Percentiles rank a stretch among this genome's conserved stretches.
Evolutionary conservation across 441 rosid genomes (phyloP).

Genomic region (Populus hybrid): DNA sequence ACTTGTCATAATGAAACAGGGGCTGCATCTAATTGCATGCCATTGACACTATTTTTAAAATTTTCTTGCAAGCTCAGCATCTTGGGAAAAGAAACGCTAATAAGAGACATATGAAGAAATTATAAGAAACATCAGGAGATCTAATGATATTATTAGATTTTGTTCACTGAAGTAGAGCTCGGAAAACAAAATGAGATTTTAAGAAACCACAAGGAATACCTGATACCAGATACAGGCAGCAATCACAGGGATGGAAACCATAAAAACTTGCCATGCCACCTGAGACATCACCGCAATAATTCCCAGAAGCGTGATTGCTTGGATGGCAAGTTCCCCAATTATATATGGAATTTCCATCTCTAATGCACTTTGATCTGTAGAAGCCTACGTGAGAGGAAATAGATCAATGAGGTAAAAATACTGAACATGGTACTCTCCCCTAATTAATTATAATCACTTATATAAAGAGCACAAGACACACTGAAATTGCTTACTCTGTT

Average conservation of each 20-base stretch:
- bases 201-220: conserved; percentile 39
- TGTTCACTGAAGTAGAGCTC: neutral
- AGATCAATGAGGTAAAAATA: no score
- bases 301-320: conserved; percentile 61
- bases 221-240: conserved; percentile 73
- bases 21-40: neutral
- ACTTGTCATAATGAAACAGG: neutral
- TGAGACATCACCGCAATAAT: conserved; percentile 85
- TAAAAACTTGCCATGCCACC: conserved; percentile 78
- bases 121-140: neutral
- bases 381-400: conserved; percentile 45
- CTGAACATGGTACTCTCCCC: no score
- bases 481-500: no score
- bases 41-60: neutral
- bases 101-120: neutral
- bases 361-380: conserved; percentile 77
- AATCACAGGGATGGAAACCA: conserved; percentile 72
- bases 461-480: no score
- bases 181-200: neutral
- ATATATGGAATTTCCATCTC: conserved; percentile 55
- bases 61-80: neutral
- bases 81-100: neutral
- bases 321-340: conserved; percentile 47
- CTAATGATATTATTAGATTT: neutral
- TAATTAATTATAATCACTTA: no score